Evolutionary conservation across 1,284 basidiomycete genomes (phyloP).

Genomic region (Lentinula novae-zelandiae): DNA sequence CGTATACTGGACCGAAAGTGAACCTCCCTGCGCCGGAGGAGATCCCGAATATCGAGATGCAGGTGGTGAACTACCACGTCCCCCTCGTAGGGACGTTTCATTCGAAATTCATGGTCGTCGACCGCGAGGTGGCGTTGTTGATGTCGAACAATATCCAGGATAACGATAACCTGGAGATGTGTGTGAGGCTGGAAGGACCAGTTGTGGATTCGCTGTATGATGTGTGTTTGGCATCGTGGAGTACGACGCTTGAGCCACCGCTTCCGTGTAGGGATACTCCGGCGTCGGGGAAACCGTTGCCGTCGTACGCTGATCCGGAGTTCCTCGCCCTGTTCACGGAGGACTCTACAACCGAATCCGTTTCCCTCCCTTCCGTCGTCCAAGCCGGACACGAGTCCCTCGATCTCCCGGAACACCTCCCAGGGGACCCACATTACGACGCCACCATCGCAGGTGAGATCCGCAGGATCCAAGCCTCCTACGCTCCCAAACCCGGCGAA

Average conservation of each 20-base stretch:
- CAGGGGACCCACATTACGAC: constrained; percentile 20
- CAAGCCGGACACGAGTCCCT: not conserved
- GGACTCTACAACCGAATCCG: not conserved
- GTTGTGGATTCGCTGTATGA: constrained; percentile 75
- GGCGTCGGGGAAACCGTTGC: no score
- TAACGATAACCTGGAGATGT: constrained; percentile 67
- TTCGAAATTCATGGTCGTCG: constrained; percentile 74
- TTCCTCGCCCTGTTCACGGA: not conserved
- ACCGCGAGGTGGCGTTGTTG: constrained; percentile 68
- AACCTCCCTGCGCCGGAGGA: constrained; percentile 55
- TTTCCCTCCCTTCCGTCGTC: not conserved
- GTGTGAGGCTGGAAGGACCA: constrained; percentile 63
- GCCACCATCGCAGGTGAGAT: constrained; percentile 20
- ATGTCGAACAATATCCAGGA: constrained; percentile 79
- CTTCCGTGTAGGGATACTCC: constrained; percentile 34
- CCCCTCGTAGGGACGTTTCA: constrained; percentile 68
- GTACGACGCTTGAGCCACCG: constrained; percentile 51
- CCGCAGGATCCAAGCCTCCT: constrained; percentile 18
- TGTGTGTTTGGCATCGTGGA: constrained; percentile 66
- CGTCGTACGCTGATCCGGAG: no score
- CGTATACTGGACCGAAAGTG: constrained; percentile 45
- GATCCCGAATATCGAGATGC: constrained; percentile 58
- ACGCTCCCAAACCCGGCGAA: constrained; percentile 16
- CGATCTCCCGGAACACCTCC: constrained; percentile 17
- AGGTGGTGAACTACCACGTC: constrained; percentile 52